These are phyloP conservation scores for Usnea hakonensis DNA, from an alignment of 495 filamentous ascomycete species.

Conservation along the genomic window DNA sequence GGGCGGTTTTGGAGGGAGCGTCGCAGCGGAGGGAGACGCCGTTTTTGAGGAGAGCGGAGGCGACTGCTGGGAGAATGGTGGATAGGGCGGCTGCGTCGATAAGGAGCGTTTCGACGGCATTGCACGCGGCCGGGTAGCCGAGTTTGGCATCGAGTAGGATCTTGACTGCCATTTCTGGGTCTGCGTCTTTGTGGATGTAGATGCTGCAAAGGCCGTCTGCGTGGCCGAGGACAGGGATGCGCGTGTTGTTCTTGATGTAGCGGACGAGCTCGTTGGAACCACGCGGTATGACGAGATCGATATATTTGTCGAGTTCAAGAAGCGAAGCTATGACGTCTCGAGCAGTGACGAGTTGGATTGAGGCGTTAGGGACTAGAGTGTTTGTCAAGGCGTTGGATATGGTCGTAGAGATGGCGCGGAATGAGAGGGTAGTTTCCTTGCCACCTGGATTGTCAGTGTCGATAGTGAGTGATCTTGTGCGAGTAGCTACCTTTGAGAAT, in stretches of 20 bases:
- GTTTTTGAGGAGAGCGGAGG: constrained; percentile 59
- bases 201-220: constrained; percentile 90
- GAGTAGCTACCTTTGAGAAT: constrained; percentile 72
- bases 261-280: constrained; percentile 90
- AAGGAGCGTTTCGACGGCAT: constrained; percentile 81
- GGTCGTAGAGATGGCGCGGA: constrained; percentile 75
- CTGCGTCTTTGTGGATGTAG: constrained; percentile 77
- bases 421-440: constrained; percentile 91
- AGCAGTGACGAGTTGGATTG: constrained; percentile 88
- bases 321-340: constrained; percentile 81
- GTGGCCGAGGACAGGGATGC: constrained; percentile 93
- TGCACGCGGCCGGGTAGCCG: constrained; percentile 94
- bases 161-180: constrained; percentile 59
- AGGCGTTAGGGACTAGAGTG: constrained; percentile 73
- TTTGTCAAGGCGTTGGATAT: constrained; percentile 70
- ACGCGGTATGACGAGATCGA: constrained; percentile 92
- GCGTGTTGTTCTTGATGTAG: constrained; percentile 80
- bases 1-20: constrained; percentile 49
- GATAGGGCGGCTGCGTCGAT: constrained; percentile 65
- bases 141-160: constrained; percentile 89
- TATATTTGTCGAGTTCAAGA: constrained; percentile 70
- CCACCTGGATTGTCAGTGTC: constrained; percentile 56
- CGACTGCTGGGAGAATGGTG: constrained; percentile 63
- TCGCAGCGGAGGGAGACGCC: constrained; percentile 87
- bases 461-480: neutral